phyloP scores from a whole-genome alignment of 1,139 yeast species.

The Candida sanyaensis region DNA sequence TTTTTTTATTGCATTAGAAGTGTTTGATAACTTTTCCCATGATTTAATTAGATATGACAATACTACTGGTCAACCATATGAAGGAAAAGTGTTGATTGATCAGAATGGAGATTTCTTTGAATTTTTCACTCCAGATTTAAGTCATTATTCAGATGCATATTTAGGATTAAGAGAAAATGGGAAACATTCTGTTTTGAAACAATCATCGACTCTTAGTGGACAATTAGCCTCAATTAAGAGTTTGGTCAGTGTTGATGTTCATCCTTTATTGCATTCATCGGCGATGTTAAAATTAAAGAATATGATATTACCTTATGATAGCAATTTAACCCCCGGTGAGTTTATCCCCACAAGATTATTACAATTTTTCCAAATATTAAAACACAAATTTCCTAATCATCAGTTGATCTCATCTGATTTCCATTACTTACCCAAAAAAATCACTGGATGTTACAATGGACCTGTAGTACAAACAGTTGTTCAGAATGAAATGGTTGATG shows the following conservation, averaged over 20 bases:
- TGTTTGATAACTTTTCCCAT: constrained; percentile 83
- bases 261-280: constrained; percentile 43
- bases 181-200: constrained; percentile 31
- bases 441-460: constrained; percentile 63
- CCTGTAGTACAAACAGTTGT: constrained; percentile 87
- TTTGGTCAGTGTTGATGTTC: constrained; percentile 36
- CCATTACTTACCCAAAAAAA: constrained; percentile 60
- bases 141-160: constrained; percentile 57
- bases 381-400: constrained; percentile 73
- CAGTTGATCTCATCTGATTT: constrained; percentile 75
- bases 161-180: constrained; percentile 57
- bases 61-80: constrained; percentile 65
- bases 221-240: constrained; percentile 27
- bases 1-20: constrained; percentile 79
- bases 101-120: constrained; percentile 77
- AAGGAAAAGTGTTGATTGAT: constrained; percentile 78
- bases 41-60: constrained; percentile 80
- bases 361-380: constrained; percentile 65
- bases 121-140: constrained; percentile 69
- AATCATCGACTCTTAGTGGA: constrained; percentile 22
- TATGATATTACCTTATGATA: constrained; percentile 58
- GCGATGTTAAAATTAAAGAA: constrained; percentile 31
- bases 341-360: constrained; percentile 77
- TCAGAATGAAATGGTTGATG: constrained; percentile 66
- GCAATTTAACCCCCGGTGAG: constrained; percentile 72